Percentiles rank a stretch among this genome's conserved stretches.
Evolutionary conservation across 1,284 basidiomycete species (phyloP).

Genomic region (Naganishia sp.): DNA sequence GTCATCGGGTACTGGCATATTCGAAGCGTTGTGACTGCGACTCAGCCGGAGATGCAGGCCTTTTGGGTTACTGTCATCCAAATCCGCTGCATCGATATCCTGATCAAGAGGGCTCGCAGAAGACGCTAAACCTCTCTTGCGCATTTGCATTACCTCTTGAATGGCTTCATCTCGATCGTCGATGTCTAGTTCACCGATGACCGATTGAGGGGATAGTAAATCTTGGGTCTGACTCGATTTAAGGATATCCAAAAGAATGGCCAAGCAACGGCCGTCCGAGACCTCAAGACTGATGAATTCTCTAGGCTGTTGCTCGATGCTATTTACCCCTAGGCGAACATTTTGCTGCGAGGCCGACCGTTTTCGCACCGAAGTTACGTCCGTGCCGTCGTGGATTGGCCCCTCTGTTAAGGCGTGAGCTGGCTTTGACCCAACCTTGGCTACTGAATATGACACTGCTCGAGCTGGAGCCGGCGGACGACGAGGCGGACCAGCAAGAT

Average conservation of each 20-base stretch:
- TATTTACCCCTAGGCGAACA: neutral
- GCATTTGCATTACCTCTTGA: conserved; percentile 5
- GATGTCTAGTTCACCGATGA: conserved; percentile 18
- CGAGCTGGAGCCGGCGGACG: conserved; percentile 7
- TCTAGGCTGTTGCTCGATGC: neutral
- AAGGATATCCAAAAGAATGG: conserved; percentile 6
- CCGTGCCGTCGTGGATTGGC: neutral
- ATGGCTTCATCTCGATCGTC: conserved; percentile 24
- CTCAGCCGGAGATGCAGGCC: conserved; percentile 12
- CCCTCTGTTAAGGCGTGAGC: neutral
- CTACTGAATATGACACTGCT: conserved; percentile 6
- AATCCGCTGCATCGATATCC: neutral
- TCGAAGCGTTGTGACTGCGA: conserved; percentile 7
- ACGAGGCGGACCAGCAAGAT: neutral
- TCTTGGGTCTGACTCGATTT: conserved; percentile 21
- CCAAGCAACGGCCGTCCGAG: conserved; percentile 17
- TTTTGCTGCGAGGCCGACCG: conserved; percentile 11
- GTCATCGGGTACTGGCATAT: neutral
- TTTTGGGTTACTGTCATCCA: neutral
- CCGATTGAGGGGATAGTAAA: conserved; percentile 16
- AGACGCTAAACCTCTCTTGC: neutral
- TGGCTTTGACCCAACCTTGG: no score
- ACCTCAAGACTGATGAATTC: conserved; percentile 11
- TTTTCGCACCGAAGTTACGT: neutral
- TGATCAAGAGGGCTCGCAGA: neutral